phyloP scores from a whole-genome alignment of 2,329 filamentous ascomycete genomes.

The Calycina herbarum region DNA sequence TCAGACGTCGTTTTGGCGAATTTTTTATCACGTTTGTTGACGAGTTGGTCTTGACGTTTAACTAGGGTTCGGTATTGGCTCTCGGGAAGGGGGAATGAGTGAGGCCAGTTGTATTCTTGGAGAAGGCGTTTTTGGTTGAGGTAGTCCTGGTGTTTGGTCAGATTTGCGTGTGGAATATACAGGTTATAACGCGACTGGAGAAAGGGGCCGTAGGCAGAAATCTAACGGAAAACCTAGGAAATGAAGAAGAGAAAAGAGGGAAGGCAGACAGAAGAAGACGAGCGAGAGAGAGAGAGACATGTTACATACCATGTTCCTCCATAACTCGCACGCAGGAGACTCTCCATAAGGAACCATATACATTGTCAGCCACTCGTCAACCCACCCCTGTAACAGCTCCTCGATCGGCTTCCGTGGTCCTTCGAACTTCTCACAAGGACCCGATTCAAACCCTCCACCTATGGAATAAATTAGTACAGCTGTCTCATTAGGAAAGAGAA shows the following conservation, averaged over 20 bases:
- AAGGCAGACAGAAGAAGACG: background rate
- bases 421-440: conserved; percentile 3
- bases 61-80: background rate
- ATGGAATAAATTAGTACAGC: background rate
- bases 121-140: conserved; percentile 10
- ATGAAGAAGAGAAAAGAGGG: too few species aligned
- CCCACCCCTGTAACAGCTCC: background rate
- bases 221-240: background rate
- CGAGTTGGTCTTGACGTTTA: background rate
- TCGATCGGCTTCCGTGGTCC: background rate
- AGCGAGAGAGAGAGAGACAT: background rate
- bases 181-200: too few species aligned
- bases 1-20: background rate
- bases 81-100: conserved; percentile 15
- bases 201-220: background rate
- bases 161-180: background rate
- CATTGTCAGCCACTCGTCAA: conserved; percentile 2
- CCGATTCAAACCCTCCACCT: background rate
- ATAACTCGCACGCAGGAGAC: background rate
- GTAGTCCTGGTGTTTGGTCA: conserved; percentile 2
- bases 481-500: too few species aligned
- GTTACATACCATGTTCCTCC: background rate
- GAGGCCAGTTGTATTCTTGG: conserved; percentile 18
- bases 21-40: background rate
- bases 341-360: background rate